Percentiles rank a stretch among this genome's conserved stretches.
phyloP scores from a whole-genome alignment of 2,329 filamentous ascomycete genomes.

The Metarhizium album region DNA sequence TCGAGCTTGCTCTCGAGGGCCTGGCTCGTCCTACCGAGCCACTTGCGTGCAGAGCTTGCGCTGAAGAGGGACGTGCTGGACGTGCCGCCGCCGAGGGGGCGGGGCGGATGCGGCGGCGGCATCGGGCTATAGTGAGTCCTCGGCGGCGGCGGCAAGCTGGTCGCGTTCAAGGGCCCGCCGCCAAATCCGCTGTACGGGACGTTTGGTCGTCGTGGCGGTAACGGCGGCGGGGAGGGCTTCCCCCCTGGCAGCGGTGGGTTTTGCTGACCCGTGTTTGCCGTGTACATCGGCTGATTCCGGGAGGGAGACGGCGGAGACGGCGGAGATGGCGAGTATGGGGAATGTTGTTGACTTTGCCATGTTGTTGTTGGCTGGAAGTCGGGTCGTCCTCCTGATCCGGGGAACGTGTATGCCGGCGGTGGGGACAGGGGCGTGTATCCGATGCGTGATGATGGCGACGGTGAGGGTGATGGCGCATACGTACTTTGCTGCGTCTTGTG shows the following conservation, averaged over 20 bases:
- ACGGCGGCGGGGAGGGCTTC: constrained; percentile 14
- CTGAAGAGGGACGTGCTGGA: constrained; percentile 18
- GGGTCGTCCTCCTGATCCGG: not conserved
- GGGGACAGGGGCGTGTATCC: constrained; percentile 6
- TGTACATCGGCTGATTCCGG: constrained; percentile 8
- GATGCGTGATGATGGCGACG: constrained; percentile 3
- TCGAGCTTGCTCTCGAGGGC: constrained; percentile 23
- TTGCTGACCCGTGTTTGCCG: not conserved
- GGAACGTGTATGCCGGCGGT: not conserved
- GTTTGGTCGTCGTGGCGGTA: constrained; percentile 18
- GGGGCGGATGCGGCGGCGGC: constrained; percentile 8
- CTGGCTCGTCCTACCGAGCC: constrained; percentile 24
- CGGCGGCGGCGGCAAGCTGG: constrained; percentile 21
- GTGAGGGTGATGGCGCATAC: constrained; percentile 5
- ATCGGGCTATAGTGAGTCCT: constrained; percentile 20
- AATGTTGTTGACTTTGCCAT: constrained; percentile 1
- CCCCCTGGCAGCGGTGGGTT: not conserved
- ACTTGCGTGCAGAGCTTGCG: constrained; percentile 22
- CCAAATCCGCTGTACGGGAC: constrained; percentile 10
- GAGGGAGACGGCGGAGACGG: constrained; percentile 4
- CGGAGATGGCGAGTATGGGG: constrained; percentile 2
- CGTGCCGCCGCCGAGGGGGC: constrained; percentile 11
- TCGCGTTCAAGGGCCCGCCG: constrained; percentile 12
- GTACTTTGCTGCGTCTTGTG: constrained; percentile 6
- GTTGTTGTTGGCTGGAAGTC: not conserved